Base-by-base conservation (phyloP, 495 filamentous ascomycete species). In the Penicillium desertorum region DNA sequence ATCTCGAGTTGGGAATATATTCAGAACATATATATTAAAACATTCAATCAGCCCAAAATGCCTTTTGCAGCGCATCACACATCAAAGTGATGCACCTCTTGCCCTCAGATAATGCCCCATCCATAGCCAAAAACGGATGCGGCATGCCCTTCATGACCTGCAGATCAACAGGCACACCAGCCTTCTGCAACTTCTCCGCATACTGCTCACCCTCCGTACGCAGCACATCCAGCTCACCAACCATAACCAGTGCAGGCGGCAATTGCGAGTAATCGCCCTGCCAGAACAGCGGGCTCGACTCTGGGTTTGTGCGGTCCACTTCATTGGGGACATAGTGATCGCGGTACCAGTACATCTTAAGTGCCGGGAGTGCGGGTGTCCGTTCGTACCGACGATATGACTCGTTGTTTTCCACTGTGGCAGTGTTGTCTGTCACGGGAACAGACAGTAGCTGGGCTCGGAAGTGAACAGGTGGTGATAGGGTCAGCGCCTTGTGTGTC, bases 91-190 rank as follows among this genome's bases (percentile, higher is more conserved):
- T 82, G 5, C 79, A 79, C 52, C 79, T 64, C 56, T 70, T 80
- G 0, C 81, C 82, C 52, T 79, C 81, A 32, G 77, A 70, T 45
- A 84, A 62, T 5, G 71, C 81, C 10, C 69, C 78, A 69, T 85
- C 82, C 82, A 84, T 84, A 9, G 81, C 81, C 56, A 85, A 67
- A 63, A 84, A 84, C n/a, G 82, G 82, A 71, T 85, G 82, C 12
- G 81, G 82, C 79, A 82, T 82, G 0, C 80, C 81, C 64, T 81
- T 76, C 80, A 83, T 83, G 29, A 83, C 68, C 62, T 83, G 75
- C 44, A 82, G 62, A 62, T 83, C 72, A 3, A 82, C 83, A 63
- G 76, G 69, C 6, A 83, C 79, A 12, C 83, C 77, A 7, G 81
- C 81, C 29, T 73, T 70, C 36, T 67, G 64, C 34, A 87, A 67